Base-by-base conservation (phyloP, 2,329 filamentous ascomycete species). In the Colletotrichum sp. region DNA sequence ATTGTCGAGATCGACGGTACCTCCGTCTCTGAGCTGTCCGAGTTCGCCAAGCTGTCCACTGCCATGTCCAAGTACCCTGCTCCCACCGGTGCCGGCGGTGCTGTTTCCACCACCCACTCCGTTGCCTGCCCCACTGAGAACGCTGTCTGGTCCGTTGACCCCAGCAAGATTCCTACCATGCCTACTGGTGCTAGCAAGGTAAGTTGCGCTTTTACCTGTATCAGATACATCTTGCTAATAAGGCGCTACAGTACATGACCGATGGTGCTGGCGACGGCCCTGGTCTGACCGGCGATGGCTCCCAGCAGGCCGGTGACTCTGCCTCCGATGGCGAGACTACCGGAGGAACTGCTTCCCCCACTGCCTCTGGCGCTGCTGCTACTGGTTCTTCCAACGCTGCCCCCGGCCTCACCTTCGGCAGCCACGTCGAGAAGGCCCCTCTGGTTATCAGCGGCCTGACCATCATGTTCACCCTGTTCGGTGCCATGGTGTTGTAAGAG, bases 1-100 rank as follows among this genome's bases (percentile, higher is more conserved):
- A 93, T 98, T 75, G 95, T 96, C 82, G 86, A 91, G 74, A 88
- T 97, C 82, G 82, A 85, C 63, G 90, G 89, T 78, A 81, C 85
- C 82, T 85, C 85, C 32, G 90, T 94, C 75, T 87, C 86, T 36
- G 90, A 94, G 78, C 86, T 89, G 39, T 78, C 85, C 55, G 95
- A 96, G 82, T 98, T 93, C 85, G 83, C 86, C 63, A 85, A 85
- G 77, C 88, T 91, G 80, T 86, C 88, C 80, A 83, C 81, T 13
- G 89, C 89, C 67, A 83, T 92, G 72, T 79, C 83, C 68, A 84
- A 87, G 69, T 87, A 90, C 83, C 85, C 90, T 30, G 84, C 86
- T 8, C 90, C 91, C 18, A 87, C 86, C 24, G 90, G 89, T 57
- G 79, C 86, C 68, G 90, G 88, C 66, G 90, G 90, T 73, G 88